phyloP scores from a whole-genome alignment of 306 rosid genomes.

The Styphnolobium japonicum region DNA sequence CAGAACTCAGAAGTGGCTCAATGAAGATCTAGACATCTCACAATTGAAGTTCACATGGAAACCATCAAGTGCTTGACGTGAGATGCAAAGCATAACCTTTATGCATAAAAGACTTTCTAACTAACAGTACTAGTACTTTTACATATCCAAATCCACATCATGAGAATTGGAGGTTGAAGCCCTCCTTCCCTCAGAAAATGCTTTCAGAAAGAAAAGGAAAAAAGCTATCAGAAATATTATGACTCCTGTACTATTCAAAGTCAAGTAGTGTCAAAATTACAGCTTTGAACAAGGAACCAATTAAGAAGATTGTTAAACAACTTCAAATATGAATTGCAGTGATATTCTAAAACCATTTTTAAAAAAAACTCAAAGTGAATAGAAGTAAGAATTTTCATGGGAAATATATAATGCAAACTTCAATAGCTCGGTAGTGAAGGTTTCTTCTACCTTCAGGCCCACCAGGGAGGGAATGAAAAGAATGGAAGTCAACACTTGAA shows the following conservation, averaged over 20 bases:
- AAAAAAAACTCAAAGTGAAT: not conserved
- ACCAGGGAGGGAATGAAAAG: not conserved
- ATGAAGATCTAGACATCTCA: not conserved
- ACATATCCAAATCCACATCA: not conserved
- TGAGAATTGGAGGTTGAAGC: not conserved
- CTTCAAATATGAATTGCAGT: not conserved
- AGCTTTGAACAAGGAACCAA: not conserved
- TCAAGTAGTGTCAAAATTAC: not conserved
- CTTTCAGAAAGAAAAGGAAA: not conserved
- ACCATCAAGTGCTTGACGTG: not conserved
- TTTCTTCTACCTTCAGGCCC: slow-evolving; percentile 19
- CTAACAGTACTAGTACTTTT: not conserved
- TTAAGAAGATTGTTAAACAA: not conserved
- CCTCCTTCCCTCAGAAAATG: not conserved
- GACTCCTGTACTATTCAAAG: not conserved
- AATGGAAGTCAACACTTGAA: not conserved
- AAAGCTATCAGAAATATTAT: not conserved
- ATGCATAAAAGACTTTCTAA: not conserved
- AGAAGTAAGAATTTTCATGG: not conserved
- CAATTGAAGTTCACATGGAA: not conserved
- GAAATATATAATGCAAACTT: not conserved
- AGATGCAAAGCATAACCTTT: not conserved
- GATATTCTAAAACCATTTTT: not conserved
- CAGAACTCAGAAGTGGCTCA: not conserved
- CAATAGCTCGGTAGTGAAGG: slow-evolving; percentile 13